These are phyloP conservation scores for Phytophthora citrophthora DNA, from an alignment of 352 stramenopile species.

Conservation along the genomic window DNA sequence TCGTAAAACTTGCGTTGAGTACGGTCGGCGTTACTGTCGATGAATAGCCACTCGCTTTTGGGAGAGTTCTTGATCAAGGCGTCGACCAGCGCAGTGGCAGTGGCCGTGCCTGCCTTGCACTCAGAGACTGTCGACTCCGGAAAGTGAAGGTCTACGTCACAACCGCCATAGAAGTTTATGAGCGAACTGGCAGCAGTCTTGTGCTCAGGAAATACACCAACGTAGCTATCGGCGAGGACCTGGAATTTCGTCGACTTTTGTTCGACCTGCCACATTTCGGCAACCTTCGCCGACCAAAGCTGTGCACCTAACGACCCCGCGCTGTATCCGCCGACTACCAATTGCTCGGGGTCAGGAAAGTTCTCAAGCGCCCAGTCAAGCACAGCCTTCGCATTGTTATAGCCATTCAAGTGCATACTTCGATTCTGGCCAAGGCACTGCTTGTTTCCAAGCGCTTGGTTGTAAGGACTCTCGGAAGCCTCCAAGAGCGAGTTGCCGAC, in stretches of 20 bases:
- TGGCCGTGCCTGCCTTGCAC: constrained; percentile 39
- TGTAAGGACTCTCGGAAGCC: constrained; percentile 31
- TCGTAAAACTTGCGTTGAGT: constrained; percentile 61
- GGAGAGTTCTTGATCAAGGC: constrained; percentile 35
- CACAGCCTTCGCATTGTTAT: constrained; percentile 59
- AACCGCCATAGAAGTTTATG: constrained; percentile 56
- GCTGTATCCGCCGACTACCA: constrained; percentile 57
- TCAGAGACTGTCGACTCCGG: constrained; percentile 21
- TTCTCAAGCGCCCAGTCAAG: constrained; percentile 63
- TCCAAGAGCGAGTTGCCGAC: constrained; percentile 38
- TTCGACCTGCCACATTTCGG: constrained; percentile 54
- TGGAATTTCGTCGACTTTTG: constrained; percentile 48
- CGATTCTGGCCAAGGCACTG: constrained; percentile 43
- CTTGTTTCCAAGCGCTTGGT: constrained; percentile 39
- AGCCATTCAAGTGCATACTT: constrained; percentile 54
- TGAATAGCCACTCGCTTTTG: constrained; percentile 52
- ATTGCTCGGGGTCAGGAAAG: constrained; percentile 54
- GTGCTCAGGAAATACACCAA: constrained; percentile 51
- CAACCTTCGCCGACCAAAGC: constrained; percentile 39
- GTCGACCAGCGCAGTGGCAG: constrained; percentile 37
- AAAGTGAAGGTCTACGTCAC: constrained; percentile 42
- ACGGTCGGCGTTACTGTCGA: constrained; percentile 52
- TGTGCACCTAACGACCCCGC: constrained; percentile 57
- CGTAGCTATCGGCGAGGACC: constrained; percentile 56
- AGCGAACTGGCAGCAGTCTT: constrained; percentile 33